These are phyloP conservation scores for Peniophora sp. DNA, from an alignment of 1,284 basidiomycete species.

Conservation along the genomic window DNA sequence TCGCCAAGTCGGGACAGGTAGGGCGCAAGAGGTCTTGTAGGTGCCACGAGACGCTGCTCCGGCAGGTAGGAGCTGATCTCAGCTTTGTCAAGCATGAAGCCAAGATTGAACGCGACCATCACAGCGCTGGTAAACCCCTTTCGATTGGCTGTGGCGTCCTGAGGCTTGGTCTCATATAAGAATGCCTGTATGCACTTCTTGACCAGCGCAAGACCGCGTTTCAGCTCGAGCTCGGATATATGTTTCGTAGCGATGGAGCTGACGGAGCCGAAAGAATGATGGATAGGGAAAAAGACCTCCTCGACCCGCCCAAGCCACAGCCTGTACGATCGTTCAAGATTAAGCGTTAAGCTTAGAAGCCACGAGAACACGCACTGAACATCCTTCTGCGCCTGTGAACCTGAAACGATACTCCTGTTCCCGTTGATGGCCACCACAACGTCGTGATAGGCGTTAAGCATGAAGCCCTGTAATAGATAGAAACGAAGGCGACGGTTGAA, in stretches of 20 bases:
- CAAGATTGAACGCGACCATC: neutral
- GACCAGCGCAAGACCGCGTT: neutral
- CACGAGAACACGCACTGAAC: neutral
- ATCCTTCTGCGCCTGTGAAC: neutral
- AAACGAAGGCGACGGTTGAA: neutral
- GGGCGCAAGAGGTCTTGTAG: neutral
- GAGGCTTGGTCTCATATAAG: neutral
- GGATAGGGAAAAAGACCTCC: neutral
- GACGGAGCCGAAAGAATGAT: neutral
- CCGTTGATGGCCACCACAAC: too few relatives aligned
- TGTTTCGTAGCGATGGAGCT: neutral
- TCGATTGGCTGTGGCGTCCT: neutral
- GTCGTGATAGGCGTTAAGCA: neutral
- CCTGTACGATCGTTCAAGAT: neutral
- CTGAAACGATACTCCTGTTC: too few relatives aligned
- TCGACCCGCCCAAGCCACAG: constrained; percentile 3
- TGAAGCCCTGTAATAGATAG: neutral
- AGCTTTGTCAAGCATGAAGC: neutral
- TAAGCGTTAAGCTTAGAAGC: neutral
- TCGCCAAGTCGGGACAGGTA: constrained; percentile 5
- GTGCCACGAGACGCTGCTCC: constrained; percentile 9
- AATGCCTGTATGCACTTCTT: neutral
- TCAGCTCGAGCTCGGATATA: neutral
- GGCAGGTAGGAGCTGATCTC: constrained; percentile 9
- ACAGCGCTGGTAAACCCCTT: neutral